Evolutionary conservation across 192 early-diverging fungal genomes (phyloP), one percentile per base, ranked within the genome.

Genomic region (Coemansia sp.): DNA sequence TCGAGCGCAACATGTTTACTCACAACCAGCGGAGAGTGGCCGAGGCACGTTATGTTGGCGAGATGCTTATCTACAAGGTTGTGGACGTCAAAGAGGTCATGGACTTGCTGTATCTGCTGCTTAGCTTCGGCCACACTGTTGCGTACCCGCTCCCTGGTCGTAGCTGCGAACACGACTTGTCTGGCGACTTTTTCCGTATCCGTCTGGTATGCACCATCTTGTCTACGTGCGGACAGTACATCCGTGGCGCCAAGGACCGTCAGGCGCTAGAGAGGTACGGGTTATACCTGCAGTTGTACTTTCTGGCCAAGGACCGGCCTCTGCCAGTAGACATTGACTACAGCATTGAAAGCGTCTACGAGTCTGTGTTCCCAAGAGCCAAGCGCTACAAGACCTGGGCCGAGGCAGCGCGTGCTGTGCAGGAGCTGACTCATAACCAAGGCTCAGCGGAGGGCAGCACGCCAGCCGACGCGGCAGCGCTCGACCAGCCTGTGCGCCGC

Each of bases 1-100:
- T 98, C 40, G 97, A 99, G 80, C 85, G 84, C 38, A 99, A 97
- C 68, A 79, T 93, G 37, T 99, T 94, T 70, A 87, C 90, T 43
- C 89, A 93, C 59, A 99, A 97, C 64, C 96, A 97, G 78, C 84
- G 87, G 55, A 83, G 97, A 22, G 86, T 98, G 38, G 83, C 92
- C 1, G 81, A 82, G 8, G 86, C 83, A 2, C 87, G 89, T 52
- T 99, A 91, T 63, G 74, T 99, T 6, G 95, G 94, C 39, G 94
- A 98, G 65, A 77, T 99, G 37, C 94, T 94, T 68, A 89, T 91
- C 54, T 94, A 91, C 69, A 83, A 88, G n/a, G 80, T 97, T 82
- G 78, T 98, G 10, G 90, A 93, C 41, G 83, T 87, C 4, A 71
- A 80, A 0, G 67, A 91, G 2, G 83, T 98, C 17, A 88, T 98